Base-by-base conservation (phyloP, 371 early-diverging fungal species). In the Mortierella sp. region DNA sequence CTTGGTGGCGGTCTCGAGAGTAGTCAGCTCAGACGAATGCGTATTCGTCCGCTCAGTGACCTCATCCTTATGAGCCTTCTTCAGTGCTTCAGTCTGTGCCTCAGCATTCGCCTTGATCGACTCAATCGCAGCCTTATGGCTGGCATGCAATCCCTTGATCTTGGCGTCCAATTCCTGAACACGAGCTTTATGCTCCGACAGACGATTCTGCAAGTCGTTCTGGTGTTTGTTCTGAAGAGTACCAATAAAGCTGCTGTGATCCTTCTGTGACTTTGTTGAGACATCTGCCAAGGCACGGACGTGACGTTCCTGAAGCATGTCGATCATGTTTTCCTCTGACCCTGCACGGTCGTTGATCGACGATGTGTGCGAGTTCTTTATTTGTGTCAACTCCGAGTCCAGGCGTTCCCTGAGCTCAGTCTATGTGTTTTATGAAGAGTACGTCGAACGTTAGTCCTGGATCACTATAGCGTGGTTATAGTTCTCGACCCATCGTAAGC, bases 301-400 rank as follows among this genome's bases (percentile, higher is more conserved):
- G 18, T 86, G 87, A n/a, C 82, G 74, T 35, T 74, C 70, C 48
- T 86, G 77, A 16, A 86, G 35, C 41, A 60, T 41, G 35, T 70
- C 75, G 2, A 75, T 51, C 78, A 77, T 82, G 2, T 35, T 55
- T 4, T 60, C 48, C 24, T 82, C 80, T 7, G 71, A 32, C 5
- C 82, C 80, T 0, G 41, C 35, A 16, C 73, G 79, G n/a, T 74
- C 60, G 38, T 80, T 55, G 46, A 86, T 10, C 29, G 72, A 38
- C 12, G 76, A 65, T 2, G 80, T 51, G 8, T 86, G 87, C 1
- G 87, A 86, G 0, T 82, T 79, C 68, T 75, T 77, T 78, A 86
- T 86, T 41, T 79, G 82, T 4, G n/a, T 44, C 71, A 86, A 29
- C 32, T 86, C 87, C 7, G 76, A 74, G 3, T 74, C 78, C 27